Base-by-base conservation (phyloP, 163 green algal species). In the Prototheca wickerhamii region DNA sequence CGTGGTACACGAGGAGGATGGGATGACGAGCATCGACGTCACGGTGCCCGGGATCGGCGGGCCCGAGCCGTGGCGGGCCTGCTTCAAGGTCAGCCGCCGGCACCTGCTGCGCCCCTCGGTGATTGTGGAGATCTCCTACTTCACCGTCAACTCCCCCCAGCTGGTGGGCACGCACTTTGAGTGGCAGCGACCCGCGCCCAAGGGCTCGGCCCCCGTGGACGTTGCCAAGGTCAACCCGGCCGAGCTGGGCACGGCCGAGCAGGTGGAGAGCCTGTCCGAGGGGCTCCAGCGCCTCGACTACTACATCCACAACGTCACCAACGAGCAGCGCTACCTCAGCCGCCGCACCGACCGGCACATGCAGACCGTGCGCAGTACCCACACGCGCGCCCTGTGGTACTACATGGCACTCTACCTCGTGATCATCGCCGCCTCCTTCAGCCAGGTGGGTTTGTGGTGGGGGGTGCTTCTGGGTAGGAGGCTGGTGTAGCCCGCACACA, bases 321-420 rank as follows among this genome's bases (percentile, higher is more conserved):
- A 81, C 25, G 74, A 81, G 66, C 74, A 81, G 74, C 60, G 66
- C 18, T 78, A 74, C 53, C 63, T 81, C 42, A 70, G 74, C 40
- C 32, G 58, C 21, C 60, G 74, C 42, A 69, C 74, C 10, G 59
- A 69, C 32, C 55, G 74, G 3, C 74, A 81, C 69, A 66, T 81
- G 34, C 54, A 52, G n/a, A 81, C 74, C 3, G 70, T 70, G 6
- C 21, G 70, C 40, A 64, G 32, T 23, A 81, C 74, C 2, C 44
- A 72, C 30, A 4, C 34, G 0, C 65, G 74, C 25, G 67, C 74
- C 12, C 58, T 78, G 4, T 67, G 51, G 35, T 81, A 78, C 70
- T 69, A 69, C 64, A 29, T 71, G n/a, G 44, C 62, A 30, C 60
- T 78, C 50, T 78, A 67, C 40, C 21, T 15, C 44, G 42, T 46